Evolutionary conservation across 1,284 basidiomycete species (phyloP), one percentile per base, ranked within the genome.

Genomic region (Cutaneotrichosporon sp.): DNA sequence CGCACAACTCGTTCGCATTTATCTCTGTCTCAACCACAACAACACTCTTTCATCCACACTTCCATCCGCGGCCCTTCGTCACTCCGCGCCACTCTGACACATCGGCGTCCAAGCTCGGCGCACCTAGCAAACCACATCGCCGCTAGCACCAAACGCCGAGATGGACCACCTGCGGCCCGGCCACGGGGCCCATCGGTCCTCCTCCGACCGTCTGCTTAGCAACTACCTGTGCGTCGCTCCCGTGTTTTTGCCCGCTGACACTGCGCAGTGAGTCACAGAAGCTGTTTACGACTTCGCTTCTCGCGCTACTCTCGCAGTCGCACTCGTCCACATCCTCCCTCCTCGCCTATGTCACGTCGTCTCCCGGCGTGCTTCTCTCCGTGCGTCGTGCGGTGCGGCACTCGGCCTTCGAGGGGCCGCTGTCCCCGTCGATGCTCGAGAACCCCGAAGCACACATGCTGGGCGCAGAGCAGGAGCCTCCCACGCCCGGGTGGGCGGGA

Each of bases 281-380:
- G 60, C 58, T 67, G 34, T 69, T 80, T 36, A 70, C 73, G 9
- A 76, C 75, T 6, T 70, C 79, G 18, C 72, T 80, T 18, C 69
- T 80, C 29, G 77, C 74, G 16, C 72, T 79, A 10, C 70, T 80
- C 25, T 80, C 79, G 10, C 78, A 80, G 63, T 79, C 79, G 13
- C 78, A 80, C 59, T 72, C 78, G 8, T 79, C 79, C 22, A 78
- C 78, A 8, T 80, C 79, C 18, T 80, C 79, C 4, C 67, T 80
- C 38, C 70, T 79, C 43, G 79, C 79, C 42, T 80, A 80, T 61
- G 74, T 77, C 6, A 80, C 79, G 10, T 80, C 79, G 10, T 80
- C 79, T 1, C 76, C 79, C 3, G 79, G 79, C 14, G 77, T 80
- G 13, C 64, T 75, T 24, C 70, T 69, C 18, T 72, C 76, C 9